Evolutionary conservation across 2,329 filamentous ascomycete genomes (phyloP), one percentile per base, ranked within the genome.

Genomic region (Aspergillus texensis): DNA sequence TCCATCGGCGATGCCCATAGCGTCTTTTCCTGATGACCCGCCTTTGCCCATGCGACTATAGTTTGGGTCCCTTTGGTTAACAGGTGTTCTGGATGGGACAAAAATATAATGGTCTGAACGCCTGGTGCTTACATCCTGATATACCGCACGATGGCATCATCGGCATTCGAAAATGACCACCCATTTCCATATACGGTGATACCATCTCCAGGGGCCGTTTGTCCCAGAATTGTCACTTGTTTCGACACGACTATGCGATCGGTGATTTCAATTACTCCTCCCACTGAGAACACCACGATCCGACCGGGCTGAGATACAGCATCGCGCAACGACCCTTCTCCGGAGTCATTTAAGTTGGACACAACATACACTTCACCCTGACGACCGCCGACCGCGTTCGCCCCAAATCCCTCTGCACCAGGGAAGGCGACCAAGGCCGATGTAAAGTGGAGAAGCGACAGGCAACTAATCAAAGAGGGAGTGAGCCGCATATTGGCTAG

Each of bases 161-260:
- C 75, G 9, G 83, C 82, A 52, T 84, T 83, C 4, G 81, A 84
- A 66, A 82, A 85, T 2, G 81, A 84, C 77, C 64, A 66, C 80
- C 83, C 83, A 65, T 86, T 84, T n/a, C 84, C 84, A 62, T 86
- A 85, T 0, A 85, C 78, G 1, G 83, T 84, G 48, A 86, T 81
- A 6, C 79, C 78, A 46, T 77, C 82, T 6, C 83, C 81, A 0
- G 79, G 83, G 9, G 81, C 83, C 1, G 82, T 85, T 70, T 85
- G 82, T 5, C 83, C 82, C 0, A 83, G 79, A 59, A 85, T 84
- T 24, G 80, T 81, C 32, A 84, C 76, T 48, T 82, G 81, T 62
- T 82, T 81, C 2, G 78, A 80, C 16, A 85, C 81, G 4, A 82
- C 80, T 10, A 85, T 75, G 16, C 83, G 79, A 2, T 77, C 76